A percentile compares a stretch with the other conserved stretches of the same genome.
Conservation (phyloP, 2,329 filamentous ascomycete species). For the Claviceps purpurea region DNA sequence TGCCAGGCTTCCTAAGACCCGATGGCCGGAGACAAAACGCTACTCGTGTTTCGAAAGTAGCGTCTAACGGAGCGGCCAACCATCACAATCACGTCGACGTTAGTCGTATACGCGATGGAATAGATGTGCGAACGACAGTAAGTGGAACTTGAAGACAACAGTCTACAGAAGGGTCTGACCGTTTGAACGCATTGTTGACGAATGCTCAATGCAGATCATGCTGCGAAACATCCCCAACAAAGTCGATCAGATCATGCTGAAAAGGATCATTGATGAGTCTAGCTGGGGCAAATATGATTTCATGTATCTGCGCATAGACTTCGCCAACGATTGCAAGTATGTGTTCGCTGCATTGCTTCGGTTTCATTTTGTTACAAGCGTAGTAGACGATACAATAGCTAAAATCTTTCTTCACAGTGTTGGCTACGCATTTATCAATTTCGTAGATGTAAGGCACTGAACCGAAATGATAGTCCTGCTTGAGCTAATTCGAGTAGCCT, state of each 20-base stretch:
- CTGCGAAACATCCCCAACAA: constrained; percentile 90
- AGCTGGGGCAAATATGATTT: constrained; percentile 83
- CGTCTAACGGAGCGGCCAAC: constrained; percentile 33
- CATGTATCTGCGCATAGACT: constrained; percentile 86
- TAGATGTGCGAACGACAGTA: constrained; percentile 65
- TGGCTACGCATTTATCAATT: constrained; percentile 96
- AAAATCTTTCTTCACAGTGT: constrained; percentile 44
- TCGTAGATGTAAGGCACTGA: constrained; percentile 53
- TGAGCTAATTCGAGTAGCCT: constrained; percentile 38
- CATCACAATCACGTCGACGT: constrained; percentile 52
- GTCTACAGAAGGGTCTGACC: no score
- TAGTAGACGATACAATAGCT: neutral
- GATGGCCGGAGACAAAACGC: constrained; percentile 37
- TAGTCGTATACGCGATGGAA: constrained; percentile 46
- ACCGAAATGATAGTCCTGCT: neutral
- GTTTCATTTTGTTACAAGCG: neutral
- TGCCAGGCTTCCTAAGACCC: constrained; percentile 19
- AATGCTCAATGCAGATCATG: constrained; percentile 54
- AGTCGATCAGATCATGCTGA: constrained; percentile 64
- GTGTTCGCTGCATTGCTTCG: constrained; percentile 18
- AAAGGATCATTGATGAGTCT: constrained; percentile 64
- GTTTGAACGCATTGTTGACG: constrained; percentile 5
- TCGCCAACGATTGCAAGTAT: constrained; percentile 72
- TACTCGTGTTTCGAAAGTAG: constrained; percentile 29
- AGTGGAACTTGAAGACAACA: constrained; percentile 15